Base-by-base conservation (phyloP, 768 basidiomycete species). In the Lactarius akahatsu region DNA sequence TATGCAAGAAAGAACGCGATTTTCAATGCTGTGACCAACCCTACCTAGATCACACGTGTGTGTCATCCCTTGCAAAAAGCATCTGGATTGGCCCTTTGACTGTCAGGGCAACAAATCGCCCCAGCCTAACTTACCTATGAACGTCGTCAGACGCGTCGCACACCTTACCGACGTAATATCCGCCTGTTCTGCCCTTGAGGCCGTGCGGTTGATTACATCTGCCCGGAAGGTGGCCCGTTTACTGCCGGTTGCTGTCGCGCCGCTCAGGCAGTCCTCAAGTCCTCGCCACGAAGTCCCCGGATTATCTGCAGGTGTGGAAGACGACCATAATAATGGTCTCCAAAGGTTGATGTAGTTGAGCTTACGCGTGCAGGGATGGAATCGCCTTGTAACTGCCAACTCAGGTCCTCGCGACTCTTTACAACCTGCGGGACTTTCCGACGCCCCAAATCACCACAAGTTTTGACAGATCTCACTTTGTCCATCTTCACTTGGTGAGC, bases 1-100 rank as follows among this genome's bases (percentile, higher is more conserved):
- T 38, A 26, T 45, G 32, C 47, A 52, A 64, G 47, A 64, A 59
- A 64, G 38, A 59, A 64, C n/a, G 47, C 45, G 38, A 43, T 59
- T 54, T 26, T 59, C 28, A 50, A 52, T 52, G 23, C 32, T 34
- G 45, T 28, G 10, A 56, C 30, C 28, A 56, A 30, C 30, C 30
- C 20, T 34, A 30, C 30, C 6, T 30, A 2, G 11, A 26, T 18
- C 58, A 55, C 30, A 28, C 23, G 1, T 32, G 43, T 5, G 34
- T 28, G 64, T 57, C 59, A 57, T 28, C 16, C 23, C 26, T 15
- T 26, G 55, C 30, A 30, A 6, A n/a, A n/a, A 11, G 45, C n/a
- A 13, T 23, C 26, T 28, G 18, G 36, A 4, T 6, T 2, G 54
- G 32, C 20, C 20, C 11, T 15, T 57, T 28, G 41, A 16, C 30